Base-by-base conservation (phyloP, 208 protist genomes). In the Acanthamoeba lugdunensis region DNA sequence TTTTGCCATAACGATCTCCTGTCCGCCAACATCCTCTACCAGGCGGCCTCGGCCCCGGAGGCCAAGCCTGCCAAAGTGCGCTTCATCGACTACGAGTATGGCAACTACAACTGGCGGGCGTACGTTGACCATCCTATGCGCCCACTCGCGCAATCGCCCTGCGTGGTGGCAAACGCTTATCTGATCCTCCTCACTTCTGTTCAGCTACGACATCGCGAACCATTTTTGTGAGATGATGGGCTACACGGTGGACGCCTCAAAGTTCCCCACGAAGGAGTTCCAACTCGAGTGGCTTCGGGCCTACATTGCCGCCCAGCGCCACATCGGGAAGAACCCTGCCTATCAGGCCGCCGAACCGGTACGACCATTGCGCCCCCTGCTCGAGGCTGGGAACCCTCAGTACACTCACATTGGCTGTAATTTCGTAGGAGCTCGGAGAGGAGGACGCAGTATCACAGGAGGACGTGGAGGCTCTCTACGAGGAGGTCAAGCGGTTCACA, bases 201-300 rank as follows among this genome's bases (percentile, higher is more conserved):
- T 5, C 71, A 82, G 73, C 7, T 82, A 69, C 30, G 85, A 91
- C 41, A 91, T 91, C 21, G 85, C 85, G 8, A 91, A 91, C 61
- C 85, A 91, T 13, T 91, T 91, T n/a, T 91, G 85, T 33, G 85
- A 91, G 85, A 91, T 91, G 85, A 91, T 91, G 85, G 85, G 85
- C 28, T 91, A 91, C 33, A 91, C 54, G 21, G 85, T 91, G 37
- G 85, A 91, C 37, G 33, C 61, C 14, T 77, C 85, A 2, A 30
- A 11, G 18, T 91, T 91, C 63, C 85, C 85, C n/a, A 56, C 58
- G 25, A 91, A 75, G 41, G 85, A 91, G 25, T 91, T 91, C 63
- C 85, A 75, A 23, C 85, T 91, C 23, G 61, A 91, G 61, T 91
- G 85, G 85, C 85, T 91, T 25, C 85, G 85, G 4, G 63, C 85